Base-by-base conservation (phyloP, 2,329 filamentous ascomycete genomes). In the Byssochlamys sp. region DNA sequence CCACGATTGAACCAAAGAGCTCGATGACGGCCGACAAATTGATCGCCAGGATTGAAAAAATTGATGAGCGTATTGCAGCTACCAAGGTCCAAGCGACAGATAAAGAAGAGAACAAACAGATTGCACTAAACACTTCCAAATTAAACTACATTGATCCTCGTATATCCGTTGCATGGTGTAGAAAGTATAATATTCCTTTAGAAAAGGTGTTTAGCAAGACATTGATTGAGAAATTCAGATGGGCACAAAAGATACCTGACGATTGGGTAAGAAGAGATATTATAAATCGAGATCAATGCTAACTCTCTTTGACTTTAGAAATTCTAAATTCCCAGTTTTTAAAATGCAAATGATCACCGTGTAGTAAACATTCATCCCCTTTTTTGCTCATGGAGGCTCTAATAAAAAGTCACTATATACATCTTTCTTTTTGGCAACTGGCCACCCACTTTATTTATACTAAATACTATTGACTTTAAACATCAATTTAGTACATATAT, bases 61-160 rank as follows among this genome's bases (percentile, higher is more conserved):
- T 96, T 55, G 88, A 95, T 57, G 86, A 91, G 62, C 87, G 91
- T 55, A 91, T 96, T 72, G 86, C 87, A 65, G 90, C 84, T 54
- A 86, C 95, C 77, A 84, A 87, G 72, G 79, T 91, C 27, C 91
- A 97, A 75, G 88, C 88, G 58, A 89, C 94, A 71, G 92, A 97
- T 75, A 92, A 94, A 71, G 94, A 99, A 73, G 91, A 91, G 68
- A 99, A 97, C 81, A 99, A 99, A 79, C 94, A 99, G 79, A 94
- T 99, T 71, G 94, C 94, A 59, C 81, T 99, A 65, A 90, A 91
- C 69, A 99, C 94, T 60, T 96, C 91, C 69, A 99, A 99, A 81
- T 96, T 99, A 94, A 99, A 99, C 76, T 99, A 99, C 77, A 99
- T 99, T 69, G 94, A 99, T 71, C 94, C 94, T 59, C 91, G 94